Conservation (phyloP, 305 asterid species). For the Fraxinus albicans region DNA sequence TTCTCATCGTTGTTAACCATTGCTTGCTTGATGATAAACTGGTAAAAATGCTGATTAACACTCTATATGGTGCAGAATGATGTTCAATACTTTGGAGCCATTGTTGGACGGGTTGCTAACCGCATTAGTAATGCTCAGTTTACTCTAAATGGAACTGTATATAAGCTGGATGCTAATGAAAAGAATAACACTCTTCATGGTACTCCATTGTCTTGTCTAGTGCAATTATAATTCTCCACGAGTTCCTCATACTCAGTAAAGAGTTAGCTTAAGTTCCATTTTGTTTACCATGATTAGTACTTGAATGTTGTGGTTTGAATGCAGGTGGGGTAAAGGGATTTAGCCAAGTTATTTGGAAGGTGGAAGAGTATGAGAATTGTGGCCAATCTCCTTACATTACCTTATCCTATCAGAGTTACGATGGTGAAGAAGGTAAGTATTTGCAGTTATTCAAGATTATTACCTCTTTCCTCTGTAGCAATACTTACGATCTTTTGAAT, state of each 20-base stretch:
- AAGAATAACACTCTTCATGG: conserved; percentile 73
- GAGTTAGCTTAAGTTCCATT: background rate
- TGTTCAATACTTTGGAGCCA: conserved; percentile 53
- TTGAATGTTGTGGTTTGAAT: background rate
- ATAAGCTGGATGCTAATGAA: conserved; percentile 68
- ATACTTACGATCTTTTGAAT: background rate
- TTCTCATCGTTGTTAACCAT: background rate
- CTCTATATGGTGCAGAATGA: conserved; percentile 49
- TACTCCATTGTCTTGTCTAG: conserved; percentile 17
- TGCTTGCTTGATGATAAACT: too few relatives aligned
- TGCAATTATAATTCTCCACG: background rate
- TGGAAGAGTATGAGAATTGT: conserved; percentile 39
- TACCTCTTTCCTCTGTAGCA: background rate
- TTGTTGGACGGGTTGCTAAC: conserved; percentile 77
- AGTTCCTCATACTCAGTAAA: background rate
- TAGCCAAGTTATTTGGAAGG: conserved; percentile 67
- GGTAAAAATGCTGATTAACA: background rate
- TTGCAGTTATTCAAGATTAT: background rate
- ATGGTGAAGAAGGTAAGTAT: conserved; percentile 70
- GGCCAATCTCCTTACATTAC: conserved; percentile 48
- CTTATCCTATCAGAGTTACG: conserved; percentile 56
- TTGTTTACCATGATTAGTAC: background rate
- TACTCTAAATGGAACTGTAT: conserved; percentile 57
- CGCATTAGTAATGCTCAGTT: conserved; percentile 73
- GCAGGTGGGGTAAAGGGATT: conserved; percentile 74